A percentile compares a stretch with the other conserved stretches of the same genome.
Evolutionary conservation across 805 yeast species (phyloP).

Genomic region (Spathaspora girioi): DNA sequence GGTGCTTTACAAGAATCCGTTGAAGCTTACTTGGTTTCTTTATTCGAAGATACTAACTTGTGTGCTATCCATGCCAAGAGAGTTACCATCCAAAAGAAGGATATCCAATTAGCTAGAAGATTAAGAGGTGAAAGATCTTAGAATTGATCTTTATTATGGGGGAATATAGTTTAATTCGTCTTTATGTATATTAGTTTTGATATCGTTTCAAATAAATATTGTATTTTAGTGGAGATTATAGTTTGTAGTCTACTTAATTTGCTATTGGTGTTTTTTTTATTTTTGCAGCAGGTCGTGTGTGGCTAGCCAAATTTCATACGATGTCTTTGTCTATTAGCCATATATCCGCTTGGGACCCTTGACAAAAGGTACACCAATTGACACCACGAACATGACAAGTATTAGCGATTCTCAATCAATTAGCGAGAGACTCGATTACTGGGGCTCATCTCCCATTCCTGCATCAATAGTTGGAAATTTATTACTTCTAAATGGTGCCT

Average conservation of each 20-base stretch:
- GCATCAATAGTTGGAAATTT: constrained; percentile 6
- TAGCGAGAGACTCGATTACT: constrained; percentile 1
- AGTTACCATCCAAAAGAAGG: constrained; percentile 50
- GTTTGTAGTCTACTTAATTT: not conserved
- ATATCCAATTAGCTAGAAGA: constrained; percentile 49
- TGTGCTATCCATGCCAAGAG: constrained; percentile 51
- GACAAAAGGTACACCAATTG: not conserved
- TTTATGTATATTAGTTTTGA: constrained; percentile 2
- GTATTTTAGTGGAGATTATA: not conserved
- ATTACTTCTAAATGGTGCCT: constrained; percentile 3
- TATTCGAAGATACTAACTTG: constrained; percentile 48
- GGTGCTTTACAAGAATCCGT: constrained; percentile 51
- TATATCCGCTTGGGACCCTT: too few relatives aligned
- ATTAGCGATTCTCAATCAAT: not conserved
- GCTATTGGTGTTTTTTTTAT: not conserved
- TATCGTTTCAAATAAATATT: not conserved
- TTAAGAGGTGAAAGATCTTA: constrained; percentile 50
- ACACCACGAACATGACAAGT: not conserved
- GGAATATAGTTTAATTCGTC: not conserved
- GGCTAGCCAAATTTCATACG: not conserved
- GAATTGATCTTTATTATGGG: not conserved
- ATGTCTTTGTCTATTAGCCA: not conserved
- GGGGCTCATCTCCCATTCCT: constrained; percentile 9
- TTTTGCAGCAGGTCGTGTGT: not conserved
- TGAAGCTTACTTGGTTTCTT: constrained; percentile 47